Evolutionary conservation across 495 filamentous ascomycete species (phyloP).

Genomic region (Lineolata rhizophorae): DNA sequence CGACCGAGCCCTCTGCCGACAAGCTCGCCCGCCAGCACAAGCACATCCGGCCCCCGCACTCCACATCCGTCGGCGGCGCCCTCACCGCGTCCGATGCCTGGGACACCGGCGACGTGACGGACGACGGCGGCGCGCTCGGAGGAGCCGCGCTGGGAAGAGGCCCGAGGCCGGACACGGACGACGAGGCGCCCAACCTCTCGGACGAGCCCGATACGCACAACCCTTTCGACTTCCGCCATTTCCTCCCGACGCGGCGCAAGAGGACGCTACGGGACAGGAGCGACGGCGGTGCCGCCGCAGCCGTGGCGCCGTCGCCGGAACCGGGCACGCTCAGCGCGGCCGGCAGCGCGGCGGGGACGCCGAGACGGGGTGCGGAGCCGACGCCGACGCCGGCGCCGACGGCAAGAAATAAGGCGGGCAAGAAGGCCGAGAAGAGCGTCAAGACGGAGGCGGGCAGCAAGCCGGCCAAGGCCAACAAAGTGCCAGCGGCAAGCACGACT

Average conservation of each 20-base stretch:
- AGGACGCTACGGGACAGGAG: conserved; percentile 18
- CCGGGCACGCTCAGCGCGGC: conserved; percentile 16
- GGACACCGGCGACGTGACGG: conserved; percentile 6
- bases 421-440: no score
- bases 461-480: no score
- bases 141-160: no score
- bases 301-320: conserved; percentile 21
- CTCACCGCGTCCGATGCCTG: conserved; percentile 3
- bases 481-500: no score
- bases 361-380: no score
- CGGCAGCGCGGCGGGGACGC: no score
- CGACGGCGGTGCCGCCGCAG: conserved; percentile 4
- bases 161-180: conserved; percentile 15
- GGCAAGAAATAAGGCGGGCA: no score
- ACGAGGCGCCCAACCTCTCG: conserved; percentile 16
- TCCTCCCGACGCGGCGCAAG: conserved; percentile 24
- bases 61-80: conserved; percentile 6
- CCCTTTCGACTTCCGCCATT: conserved; percentile 37
- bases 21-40: conserved; percentile 15
- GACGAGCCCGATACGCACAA: conserved; percentile 25
- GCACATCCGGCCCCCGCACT: conserved; percentile 19
- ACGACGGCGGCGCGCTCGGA: neutral
- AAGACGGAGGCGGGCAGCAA: no score
- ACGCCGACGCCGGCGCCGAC: no score
- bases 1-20: conserved; percentile 3